Conservation (phyloP, 345 rosid genomes). For the Citrus trifoliata region DNA sequence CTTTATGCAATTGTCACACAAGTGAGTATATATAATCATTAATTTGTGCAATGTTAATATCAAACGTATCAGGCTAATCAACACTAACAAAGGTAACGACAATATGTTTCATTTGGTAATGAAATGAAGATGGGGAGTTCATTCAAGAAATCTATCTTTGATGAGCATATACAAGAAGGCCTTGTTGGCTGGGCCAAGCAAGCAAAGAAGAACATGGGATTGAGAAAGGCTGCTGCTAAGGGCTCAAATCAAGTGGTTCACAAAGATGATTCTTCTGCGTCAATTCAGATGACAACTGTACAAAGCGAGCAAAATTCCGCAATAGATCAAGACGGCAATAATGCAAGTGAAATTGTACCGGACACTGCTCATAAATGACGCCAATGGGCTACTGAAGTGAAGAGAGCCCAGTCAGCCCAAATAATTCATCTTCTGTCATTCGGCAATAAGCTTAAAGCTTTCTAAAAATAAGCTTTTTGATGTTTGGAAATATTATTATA, state of each 20-base stretch:
- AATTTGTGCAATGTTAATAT: not conserved
- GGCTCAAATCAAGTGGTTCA: constrained; percentile 27
- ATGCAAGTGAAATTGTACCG: not conserved
- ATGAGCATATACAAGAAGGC: constrained; percentile 59
- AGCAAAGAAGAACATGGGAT: constrained; percentile 47
- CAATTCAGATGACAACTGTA: constrained; percentile 11
- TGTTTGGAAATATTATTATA: not conserved
- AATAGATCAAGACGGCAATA: not conserved
- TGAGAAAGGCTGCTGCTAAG: constrained; percentile 40
- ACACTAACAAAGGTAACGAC: not conserved
- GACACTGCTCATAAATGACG: not conserved
- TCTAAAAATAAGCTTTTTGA: not conserved
- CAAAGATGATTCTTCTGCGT: constrained; percentile 9
- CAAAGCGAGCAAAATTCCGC: not conserved
- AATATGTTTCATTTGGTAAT: not conserved
- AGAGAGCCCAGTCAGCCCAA: not conserved
- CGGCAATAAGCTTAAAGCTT: not conserved
- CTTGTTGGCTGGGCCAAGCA: constrained; percentile 68
- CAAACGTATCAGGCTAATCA: not conserved
- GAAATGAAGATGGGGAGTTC: constrained; percentile 80
- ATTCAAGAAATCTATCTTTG: constrained; percentile 68
- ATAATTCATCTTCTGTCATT: too few relatives aligned
- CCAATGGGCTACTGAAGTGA: not conserved
- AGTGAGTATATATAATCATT: not conserved
- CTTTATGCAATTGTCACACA: constrained; percentile 13